Conservation (phyloP, 805 yeast genomes). For the Pichia nanzhaoensis region DNA sequence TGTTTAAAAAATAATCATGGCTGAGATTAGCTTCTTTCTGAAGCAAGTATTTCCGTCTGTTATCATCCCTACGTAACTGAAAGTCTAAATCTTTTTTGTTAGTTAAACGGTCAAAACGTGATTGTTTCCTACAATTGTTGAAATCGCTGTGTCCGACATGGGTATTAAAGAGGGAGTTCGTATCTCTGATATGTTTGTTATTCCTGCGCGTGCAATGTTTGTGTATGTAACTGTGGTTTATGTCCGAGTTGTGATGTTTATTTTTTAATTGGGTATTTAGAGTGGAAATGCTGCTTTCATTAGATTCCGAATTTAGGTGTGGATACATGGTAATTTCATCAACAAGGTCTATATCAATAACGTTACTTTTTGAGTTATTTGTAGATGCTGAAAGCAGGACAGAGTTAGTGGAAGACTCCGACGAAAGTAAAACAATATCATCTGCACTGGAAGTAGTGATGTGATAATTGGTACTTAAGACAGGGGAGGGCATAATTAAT, state of each 20-base stretch:
- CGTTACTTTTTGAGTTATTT: not conserved
- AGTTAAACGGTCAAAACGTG: too few relatives aligned
- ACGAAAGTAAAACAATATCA: not conserved
- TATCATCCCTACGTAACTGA: constrained; percentile 22
- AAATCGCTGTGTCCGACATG: not conserved
- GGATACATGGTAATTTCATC: too few relatives aligned
- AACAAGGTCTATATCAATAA: not conserved
- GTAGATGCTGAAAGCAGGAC: not conserved
- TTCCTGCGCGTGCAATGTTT: too few relatives aligned
- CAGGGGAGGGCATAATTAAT: too few relatives aligned
- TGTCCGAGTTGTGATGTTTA: not conserved
- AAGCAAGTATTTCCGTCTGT: constrained; percentile 9
- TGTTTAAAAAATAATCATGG: constrained; percentile 17
- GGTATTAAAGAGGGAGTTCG: too few relatives aligned
- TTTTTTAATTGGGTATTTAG: constrained; percentile 4
- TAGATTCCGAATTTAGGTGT: too few relatives aligned
- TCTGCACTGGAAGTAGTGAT: not conserved
- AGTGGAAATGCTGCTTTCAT: not conserved
- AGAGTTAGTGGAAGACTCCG: not conserved
- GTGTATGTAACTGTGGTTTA: too few relatives aligned
- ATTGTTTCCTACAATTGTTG: too few relatives aligned
- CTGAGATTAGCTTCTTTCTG: constrained; percentile 19
- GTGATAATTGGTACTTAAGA: not conserved
- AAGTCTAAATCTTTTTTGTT: constrained; percentile 19
- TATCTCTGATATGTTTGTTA: too few relatives aligned